Base-by-base conservation (phyloP, 1,284 basidiomycete genomes). In the Pisolithus thermaeus region DNA sequence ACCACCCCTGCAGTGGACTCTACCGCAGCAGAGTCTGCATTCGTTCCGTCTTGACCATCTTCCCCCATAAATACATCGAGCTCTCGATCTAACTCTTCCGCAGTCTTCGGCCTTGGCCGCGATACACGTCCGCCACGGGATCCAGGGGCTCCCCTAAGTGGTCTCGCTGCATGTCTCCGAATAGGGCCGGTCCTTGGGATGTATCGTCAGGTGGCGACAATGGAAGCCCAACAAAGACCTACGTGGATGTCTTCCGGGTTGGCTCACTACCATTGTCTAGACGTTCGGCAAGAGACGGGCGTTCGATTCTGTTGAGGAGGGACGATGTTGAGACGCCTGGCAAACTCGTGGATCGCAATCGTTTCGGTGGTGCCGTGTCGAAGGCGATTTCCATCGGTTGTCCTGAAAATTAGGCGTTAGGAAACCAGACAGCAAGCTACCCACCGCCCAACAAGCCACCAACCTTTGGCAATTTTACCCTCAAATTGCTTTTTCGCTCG, bases 401-500 rank as follows among this genome's bases (percentile, higher is more conserved):
- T 45, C 87, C 91, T 93, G 58, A 11, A 47, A 30, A 27, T 12
- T 8, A 7, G 7, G n/a, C 23, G 7, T 43, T 52, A 47, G 20
- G n/a, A 27, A 7, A 9, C 25, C 12, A 25, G 7, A 23, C 28
- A 5, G 30, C 7, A n/a, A 43, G 8, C n/a, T 42, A 23, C 16
- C 4, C 48, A 47, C 28, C 18, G 3, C 38, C 12, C 9, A 18
- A 7, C 1, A 27, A 35, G 28, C 37, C 37, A 60, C 57, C 57
- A 65, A 94, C 93, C 92, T 75, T 95, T 97, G 32, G 92, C 93
- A 58, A 91, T 79, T 54, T 92, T 89, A 45, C 92, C 92, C 65
- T 96, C 81, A 58, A 90, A 92, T 61, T 92, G 86, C 60, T 87
- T 87, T 72, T 90, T 90, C 45, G 94, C 95, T 56, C 79, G 75